Evolutionary conservation across 2,329 filamentous ascomycete genomes (phyloP), one percentile per base, ranked within the genome.

Genomic region (Ophiostoma quercus): DNA sequence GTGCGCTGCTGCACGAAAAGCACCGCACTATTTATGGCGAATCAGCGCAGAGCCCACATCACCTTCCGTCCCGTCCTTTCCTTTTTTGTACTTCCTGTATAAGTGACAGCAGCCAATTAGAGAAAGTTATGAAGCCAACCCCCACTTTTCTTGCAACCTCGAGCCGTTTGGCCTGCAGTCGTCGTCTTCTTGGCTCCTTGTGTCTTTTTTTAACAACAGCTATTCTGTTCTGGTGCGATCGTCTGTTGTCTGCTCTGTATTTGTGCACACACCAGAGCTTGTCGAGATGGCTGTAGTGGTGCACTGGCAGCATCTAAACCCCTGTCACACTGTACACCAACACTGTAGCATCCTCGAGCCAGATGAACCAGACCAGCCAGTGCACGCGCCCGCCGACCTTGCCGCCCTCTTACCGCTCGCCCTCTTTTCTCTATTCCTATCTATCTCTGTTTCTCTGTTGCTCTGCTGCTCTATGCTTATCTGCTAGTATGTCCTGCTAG

Each of bases 1-100:
- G 19, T 34, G 41, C 68, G 29, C 34, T 29, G 57, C 60, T 62
- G 74, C 70, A 72, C 73, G 74, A 74, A 73, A 73, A 75, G 71
- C 74, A 76, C 75, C 62, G 73, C 72, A 74, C 70, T 71, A 73
- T 76, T 77, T 76, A 72, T 62, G 70, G 51, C 77, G 77, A 79
- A 78, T 78, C 67, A 60, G 67, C 67, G 63, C 9, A 4, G 8
- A n/a, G 54, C 25, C 22, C 68, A 62, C 71, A 41, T 69, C 54
- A 11, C 67, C 51, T 39, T 47, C 41, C 37, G n/a, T 39, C 37
- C 37, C 25, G 8, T 57, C 29, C 19, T 29, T 19, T 62, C 57
- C 57, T 29, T 62, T 62, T 62, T 19, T 32, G 43, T 19, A 47
- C 19, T n/a, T 19, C 19, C 43, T 7, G 57, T 62, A 32, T 62